Evolutionary conservation across 208 protist genomes (phyloP).

Genomic region (Borovskyia barvae): DNA sequence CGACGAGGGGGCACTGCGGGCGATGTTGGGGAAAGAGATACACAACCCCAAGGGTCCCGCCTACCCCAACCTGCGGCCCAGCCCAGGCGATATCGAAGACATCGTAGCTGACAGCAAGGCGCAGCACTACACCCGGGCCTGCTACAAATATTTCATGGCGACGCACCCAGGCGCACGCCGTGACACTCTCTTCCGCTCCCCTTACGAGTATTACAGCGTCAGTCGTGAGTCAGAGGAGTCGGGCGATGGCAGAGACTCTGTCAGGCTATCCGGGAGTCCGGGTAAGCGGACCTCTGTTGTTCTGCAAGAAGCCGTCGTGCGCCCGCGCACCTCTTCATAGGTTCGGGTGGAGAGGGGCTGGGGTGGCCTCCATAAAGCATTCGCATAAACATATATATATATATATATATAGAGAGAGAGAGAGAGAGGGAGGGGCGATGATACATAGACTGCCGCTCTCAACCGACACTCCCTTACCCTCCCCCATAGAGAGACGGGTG

Average conservation of each 20-base stretch:
- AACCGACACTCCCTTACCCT: too few relatives aligned
- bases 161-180: slow-evolving; percentile 74
- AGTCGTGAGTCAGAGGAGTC: slow-evolving; percentile 52
- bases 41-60: slow-evolving; percentile 50
- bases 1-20: slow-evolving; percentile 65
- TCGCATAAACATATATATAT: too few relatives aligned
- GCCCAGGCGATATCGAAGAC: slow-evolving; percentile 78
- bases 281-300: slow-evolving; percentile 25
- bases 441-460: too few relatives aligned
- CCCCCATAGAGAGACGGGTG: too few relatives aligned
- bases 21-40: slow-evolving; percentile 49
- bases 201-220: slow-evolving; percentile 82
- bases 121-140: slow-evolving; percentile 89
- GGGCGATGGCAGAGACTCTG: slow-evolving; percentile 8
- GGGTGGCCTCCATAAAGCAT: too few relatives aligned
- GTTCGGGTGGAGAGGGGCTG: too few relatives aligned
- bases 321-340: slow-evolving; percentile 22
- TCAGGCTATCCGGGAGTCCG: slow-evolving; percentile 3
- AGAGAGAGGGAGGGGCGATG: too few relatives aligned
- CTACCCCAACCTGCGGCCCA: slow-evolving; percentile 39
- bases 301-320: slow-evolving; percentile 53
- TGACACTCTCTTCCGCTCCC: slow-evolving; percentile 86
- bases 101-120: slow-evolving; percentile 83
- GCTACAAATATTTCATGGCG: slow-evolving; percentile 91
- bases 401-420: too few relatives aligned